These are phyloP conservation scores for Solanum ossicruentum DNA, from an alignment of 257 asterid species.

Conservation along the genomic window DNA sequence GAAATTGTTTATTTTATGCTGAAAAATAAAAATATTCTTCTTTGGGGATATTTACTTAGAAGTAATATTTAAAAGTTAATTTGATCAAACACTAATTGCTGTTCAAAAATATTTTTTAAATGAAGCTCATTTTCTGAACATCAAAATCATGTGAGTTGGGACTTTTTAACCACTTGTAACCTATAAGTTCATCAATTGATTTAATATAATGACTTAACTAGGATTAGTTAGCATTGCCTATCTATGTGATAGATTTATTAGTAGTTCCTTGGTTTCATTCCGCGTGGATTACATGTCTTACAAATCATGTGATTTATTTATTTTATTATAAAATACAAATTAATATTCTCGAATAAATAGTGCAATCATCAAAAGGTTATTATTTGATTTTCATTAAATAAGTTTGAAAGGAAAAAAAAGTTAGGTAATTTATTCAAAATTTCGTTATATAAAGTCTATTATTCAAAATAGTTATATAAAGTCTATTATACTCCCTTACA, in stretches of 20 bases:
- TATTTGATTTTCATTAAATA: background rate
- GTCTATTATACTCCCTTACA: background rate
- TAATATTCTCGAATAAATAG: background rate
- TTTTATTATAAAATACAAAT: background rate
- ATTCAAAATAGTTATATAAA: background rate
- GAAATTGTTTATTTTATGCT: too few relatives aligned
- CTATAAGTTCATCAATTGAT: background rate
- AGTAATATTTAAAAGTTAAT: too few relatives aligned
- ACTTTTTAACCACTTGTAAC: background rate
- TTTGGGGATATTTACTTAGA: too few relatives aligned
- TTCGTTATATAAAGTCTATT: background rate
- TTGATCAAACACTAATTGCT: background rate
- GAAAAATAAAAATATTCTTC: too few relatives aligned
- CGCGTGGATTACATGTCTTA: background rate
- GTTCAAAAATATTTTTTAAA: background rate
- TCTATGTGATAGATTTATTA: background rate
- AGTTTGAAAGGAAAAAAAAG: background rate
- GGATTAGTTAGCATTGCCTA: background rate
- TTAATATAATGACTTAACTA: background rate
- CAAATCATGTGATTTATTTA: background rate
- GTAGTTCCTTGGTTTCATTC: background rate
- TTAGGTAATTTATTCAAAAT: background rate
- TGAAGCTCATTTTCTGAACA: background rate
- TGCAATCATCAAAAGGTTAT: background rate
- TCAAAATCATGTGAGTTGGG: background rate